Evolutionary conservation across 1,284 basidiomycete genomes (phyloP).

Genomic region (Boletus mariae): DNA sequence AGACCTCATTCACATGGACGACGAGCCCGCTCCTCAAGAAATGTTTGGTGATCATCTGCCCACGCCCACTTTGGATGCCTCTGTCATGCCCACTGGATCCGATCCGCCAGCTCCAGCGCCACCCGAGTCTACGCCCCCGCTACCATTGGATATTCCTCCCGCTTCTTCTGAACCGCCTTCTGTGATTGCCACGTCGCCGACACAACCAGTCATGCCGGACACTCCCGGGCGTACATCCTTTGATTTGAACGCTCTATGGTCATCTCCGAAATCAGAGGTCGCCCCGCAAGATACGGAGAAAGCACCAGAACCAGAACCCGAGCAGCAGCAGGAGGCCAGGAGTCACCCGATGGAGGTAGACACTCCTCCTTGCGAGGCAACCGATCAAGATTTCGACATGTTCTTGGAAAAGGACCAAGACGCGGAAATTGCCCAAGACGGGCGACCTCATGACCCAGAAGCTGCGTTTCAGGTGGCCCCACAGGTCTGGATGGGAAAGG

Average conservation of each 20-base stretch:
- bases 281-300: constrained; percentile 19
- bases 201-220: constrained; percentile 40
- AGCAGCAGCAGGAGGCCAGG: constrained; percentile 16
- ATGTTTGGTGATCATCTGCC: constrained; percentile 17
- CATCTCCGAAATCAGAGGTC: constrained; percentile 38
- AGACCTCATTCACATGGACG: constrained; percentile 76
- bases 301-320: constrained; percentile 17
- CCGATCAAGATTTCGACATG: constrained; percentile 80
- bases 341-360: constrained; percentile 46
- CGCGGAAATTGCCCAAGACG: constrained; percentile 20
- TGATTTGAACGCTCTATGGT: constrained; percentile 71
- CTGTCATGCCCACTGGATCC: constrained; percentile 7
- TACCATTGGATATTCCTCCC: constrained; percentile 9
- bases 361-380: constrained; percentile 42
- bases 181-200: constrained; percentile 16
- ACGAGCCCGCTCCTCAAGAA: constrained; percentile 43
- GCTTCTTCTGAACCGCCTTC: constrained; percentile 10
- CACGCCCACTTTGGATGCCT: constrained; percentile 11
- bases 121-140: constrained; percentile 20
- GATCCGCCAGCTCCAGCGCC: constrained; percentile 7
- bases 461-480: constrained; percentile 50
- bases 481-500: constrained; percentile 70
- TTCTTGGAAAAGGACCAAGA: constrained; percentile 61
- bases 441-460: constrained; percentile 31
- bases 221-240: constrained; percentile 49